These are phyloP conservation scores for Wickerhamomyces bisporus DNA, from an alignment of 805 yeast species.

Conservation along the genomic window DNA sequence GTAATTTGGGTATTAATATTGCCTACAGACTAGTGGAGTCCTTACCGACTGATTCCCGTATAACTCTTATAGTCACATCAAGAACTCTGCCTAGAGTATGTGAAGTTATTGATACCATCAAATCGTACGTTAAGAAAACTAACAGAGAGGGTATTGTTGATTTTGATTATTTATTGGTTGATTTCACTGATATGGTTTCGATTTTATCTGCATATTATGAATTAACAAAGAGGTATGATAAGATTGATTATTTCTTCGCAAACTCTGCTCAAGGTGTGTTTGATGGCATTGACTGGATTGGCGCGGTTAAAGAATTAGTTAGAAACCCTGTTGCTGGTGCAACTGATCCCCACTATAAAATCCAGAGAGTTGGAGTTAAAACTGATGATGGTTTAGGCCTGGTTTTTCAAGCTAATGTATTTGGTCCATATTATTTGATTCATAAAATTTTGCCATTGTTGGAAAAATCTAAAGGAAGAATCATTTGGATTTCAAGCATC, in stretches of 20 bases:
- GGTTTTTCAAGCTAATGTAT: constrained; percentile 93
- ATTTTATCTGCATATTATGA: constrained; percentile 71
- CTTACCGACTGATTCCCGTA: constrained; percentile 43
- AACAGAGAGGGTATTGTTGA: constrained; percentile 58
- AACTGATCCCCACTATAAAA: constrained; percentile 83
- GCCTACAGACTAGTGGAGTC: constrained; percentile 73
- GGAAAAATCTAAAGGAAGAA: constrained; percentile 50
- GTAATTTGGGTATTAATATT: constrained; percentile 80
- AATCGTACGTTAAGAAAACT: constrained; percentile 34
- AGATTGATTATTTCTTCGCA: constrained; percentile 73
- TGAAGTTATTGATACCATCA: constrained; percentile 60
- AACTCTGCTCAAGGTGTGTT: constrained; percentile 91
- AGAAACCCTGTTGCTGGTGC: constrained; percentile 71
- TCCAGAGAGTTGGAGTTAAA: constrained; percentile 73
- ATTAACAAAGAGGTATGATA: constrained; percentile 53
- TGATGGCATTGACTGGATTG: constrained; percentile 81
- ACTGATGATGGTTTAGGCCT: constrained; percentile 78
- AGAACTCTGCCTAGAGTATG: constrained; percentile 82
- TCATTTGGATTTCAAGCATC: constrained; percentile 82
- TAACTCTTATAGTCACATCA: constrained; percentile 85
- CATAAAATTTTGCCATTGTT: constrained; percentile 57
- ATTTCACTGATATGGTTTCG: constrained; percentile 86
- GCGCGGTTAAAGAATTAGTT: constrained; percentile 64
- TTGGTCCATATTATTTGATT: constrained; percentile 86
- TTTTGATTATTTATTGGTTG: constrained; percentile 86